Base-by-base conservation (phyloP, 306 rosid species). In the Hippophae gyantsensis region DNA sequence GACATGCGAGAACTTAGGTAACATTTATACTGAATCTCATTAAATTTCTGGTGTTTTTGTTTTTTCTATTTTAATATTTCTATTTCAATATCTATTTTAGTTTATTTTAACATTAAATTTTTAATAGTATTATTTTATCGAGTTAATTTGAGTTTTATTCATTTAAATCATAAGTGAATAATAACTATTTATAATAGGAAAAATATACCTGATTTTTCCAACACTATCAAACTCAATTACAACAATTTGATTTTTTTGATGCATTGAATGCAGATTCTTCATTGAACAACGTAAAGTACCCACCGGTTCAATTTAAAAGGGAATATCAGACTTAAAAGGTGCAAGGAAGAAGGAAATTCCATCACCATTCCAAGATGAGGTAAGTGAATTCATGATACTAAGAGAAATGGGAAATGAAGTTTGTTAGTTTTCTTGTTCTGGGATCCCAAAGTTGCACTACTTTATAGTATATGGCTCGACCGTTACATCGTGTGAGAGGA, bases 331-430 rank as follows among this genome's bases (percentile, higher is more conserved):
- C 9, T 72, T 60, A 63, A 79, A 76, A 1, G 95, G 95, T 0
- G 82, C 76, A 5, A 89, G 57, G 73, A 81, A 83, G 72, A 89
- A 86, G 45, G 95, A 54, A 18, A 89, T 48, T 5, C 92, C 95
- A 38, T 89, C 87, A 0, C 97, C 95, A 23, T 42, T 40, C 1
- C 0, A 0, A 10, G 62, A 0, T 0, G 2, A 0, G 41, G 64
- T 0, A 10, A 75, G 57, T 3, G 85, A 65, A 14, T 6, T 66
- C 62, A 86, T 79, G 10, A 59, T 9, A 26, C 86, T n/a, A 90
- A 13, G 94, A 56, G 71, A 90, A 82, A 23, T 84, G 95, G 7
- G 97, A 84, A n/a, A 76, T 73, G 74, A 87, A 86, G 60, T 81
- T 85, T 6, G 90, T 56, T 38, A 85, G 72, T 52, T 60, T 65